phyloP scores from a whole-genome alignment of 768 basidiomycete species.

The Termitomyces sp. region DNA sequence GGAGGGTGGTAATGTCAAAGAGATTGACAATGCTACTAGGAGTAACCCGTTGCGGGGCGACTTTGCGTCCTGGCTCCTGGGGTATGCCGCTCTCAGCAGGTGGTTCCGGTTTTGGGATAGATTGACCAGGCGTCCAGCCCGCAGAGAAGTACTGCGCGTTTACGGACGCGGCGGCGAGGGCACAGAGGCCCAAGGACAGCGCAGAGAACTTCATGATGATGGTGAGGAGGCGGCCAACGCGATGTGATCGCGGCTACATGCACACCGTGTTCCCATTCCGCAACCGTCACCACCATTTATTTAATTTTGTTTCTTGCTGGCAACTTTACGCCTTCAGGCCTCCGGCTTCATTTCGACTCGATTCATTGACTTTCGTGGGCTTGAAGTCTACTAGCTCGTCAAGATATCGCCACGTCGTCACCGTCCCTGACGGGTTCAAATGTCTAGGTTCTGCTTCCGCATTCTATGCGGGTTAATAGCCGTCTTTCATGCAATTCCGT shows the following conservation, averaged over 20 bases:
- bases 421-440: background rate
- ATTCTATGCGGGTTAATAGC: slow-evolving; percentile 14
- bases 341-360: background rate
- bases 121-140: slow-evolving; percentile 80
- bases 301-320: background rate
- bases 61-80: slow-evolving; percentile 12
- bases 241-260: background rate
- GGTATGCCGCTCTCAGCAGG: slow-evolving; percentile 18
- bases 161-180: slow-evolving; percentile 33
- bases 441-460: slow-evolving; percentile 8
- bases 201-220: slow-evolving; percentile 50
- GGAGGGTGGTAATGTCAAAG: slow-evolving; percentile 37
- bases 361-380: background rate
- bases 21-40: slow-evolving; percentile 21
- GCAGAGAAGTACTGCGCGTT: slow-evolving; percentile 74
- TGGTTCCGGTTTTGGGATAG: slow-evolving; percentile 28
- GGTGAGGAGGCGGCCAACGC: background rate
- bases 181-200: slow-evolving; percentile 29
- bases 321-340: background rate
- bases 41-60: slow-evolving; percentile 15
- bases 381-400: background rate
- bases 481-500: slow-evolving; percentile 6
- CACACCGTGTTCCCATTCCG: background rate
- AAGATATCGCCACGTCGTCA: background rate
- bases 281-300: background rate